Evolutionary conservation across 257 asterid genomes (phyloP), one percentile per base, ranked within the genome.

Genomic region (Eucommia ulmoides): DNA sequence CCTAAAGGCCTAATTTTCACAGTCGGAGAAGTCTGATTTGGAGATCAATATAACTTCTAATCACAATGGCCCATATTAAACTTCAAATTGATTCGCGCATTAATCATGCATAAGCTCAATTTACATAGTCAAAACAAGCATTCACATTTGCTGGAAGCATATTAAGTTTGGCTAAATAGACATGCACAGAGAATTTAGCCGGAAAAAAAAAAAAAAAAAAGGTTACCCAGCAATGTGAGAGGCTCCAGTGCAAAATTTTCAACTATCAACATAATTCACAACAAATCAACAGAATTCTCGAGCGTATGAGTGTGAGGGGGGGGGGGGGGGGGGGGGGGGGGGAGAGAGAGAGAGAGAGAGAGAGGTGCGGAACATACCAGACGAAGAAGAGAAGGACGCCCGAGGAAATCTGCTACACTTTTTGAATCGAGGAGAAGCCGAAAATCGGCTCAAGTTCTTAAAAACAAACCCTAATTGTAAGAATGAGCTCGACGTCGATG

Each of bases 401-500:
- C 67, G 68, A 23, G 78, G 65, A 23, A 59, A 65, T 56, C 52
- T 67, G 21, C 17, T 51, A 24, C 42, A 22, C 33, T 62, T 69
- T 51, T 51, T 61, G 46, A 76, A 60, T 51, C 53, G 63, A 41
- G 23, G 41, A 38, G 78, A 54, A 47, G 57, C 50, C 49, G 54
- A 56, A 29, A 22, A 51, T 53, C 55, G 65, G 45, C 61, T 55
- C 35, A 64, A 50, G 45, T 50, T 50, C 55, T 45, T 49, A 23
- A 77, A 53, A 11, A 20, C 20, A 3, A 60, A 67, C 58, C 66
- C 70, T 8, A 62, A 62, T 51, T 69, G 59, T 25, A 69, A 35
- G 67, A 79, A 71, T 67, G 63, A 69, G 75, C 74, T 82, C n/a
- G n/a, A n/a, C n/a, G n/a, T n/a, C n/a, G 83, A 75, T 0, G 78